phyloP scores from a whole-genome alignment of 805 yeast species.

The Huiozyma naganishii region DNA sequence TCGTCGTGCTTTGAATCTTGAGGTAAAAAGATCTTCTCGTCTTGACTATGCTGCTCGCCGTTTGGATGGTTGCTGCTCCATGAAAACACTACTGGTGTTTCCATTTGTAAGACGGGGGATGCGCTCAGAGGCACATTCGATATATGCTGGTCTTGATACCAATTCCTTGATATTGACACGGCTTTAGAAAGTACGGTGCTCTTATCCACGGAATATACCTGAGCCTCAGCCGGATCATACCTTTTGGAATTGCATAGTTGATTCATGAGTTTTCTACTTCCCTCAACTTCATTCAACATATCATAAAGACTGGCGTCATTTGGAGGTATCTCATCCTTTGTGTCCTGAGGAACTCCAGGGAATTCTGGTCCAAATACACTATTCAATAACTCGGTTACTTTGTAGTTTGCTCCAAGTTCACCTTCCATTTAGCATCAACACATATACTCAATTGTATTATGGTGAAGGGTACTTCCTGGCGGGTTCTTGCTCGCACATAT shows the following conservation, averaged over 20 bases:
- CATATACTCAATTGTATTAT: not conserved
- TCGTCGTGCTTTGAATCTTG: not conserved
- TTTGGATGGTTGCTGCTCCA: slow-evolving; percentile 14
- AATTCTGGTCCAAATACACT: not conserved
- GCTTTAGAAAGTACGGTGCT: slow-evolving; percentile 3
- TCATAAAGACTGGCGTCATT: slow-evolving; percentile 10
- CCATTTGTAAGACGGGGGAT: slow-evolving; percentile 12
- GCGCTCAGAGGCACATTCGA: slow-evolving; percentile 4
- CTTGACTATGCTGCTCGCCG: not conserved
- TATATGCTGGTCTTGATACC: slow-evolving; percentile 18
- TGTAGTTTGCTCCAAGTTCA: not conserved
- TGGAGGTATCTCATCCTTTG: not conserved
- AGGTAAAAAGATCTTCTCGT: not conserved
- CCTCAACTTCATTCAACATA: slow-evolving; percentile 15
- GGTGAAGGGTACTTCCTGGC: no score
- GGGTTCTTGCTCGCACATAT: no score
- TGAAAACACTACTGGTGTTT: slow-evolving; percentile 20
- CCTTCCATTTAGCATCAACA: not conserved
- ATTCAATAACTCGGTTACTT: not conserved
- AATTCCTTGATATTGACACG: slow-evolving; percentile 8
- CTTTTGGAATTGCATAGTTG: slow-evolving; percentile 1
- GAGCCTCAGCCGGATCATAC: slow-evolving; percentile 1
- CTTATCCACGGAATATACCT: not conserved
- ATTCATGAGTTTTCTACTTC: slow-evolving; percentile 20
- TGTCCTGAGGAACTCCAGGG: not conserved